A percentile compares a stretch with the other conserved stretches of the same genome.
phyloP scores from a whole-genome alignment of 169 alveolate genomes.

The Plasmodium gallinaceum region DNA sequence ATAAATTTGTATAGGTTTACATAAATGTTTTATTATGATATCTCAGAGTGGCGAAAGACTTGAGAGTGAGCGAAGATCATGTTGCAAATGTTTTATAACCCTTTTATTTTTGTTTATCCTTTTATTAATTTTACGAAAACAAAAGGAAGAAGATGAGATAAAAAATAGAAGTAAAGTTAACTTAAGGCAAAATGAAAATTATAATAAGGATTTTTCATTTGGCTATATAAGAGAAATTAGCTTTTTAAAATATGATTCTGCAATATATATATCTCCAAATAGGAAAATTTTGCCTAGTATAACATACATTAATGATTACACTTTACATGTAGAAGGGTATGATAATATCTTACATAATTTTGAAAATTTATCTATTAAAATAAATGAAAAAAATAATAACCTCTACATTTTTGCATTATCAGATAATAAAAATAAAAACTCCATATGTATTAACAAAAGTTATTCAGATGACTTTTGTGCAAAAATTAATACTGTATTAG shows the following conservation, averaged over 20 bases:
- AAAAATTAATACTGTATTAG: constrained; percentile 50
- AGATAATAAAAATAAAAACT: constrained; percentile 19
- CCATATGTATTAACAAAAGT: constrained; percentile 4
- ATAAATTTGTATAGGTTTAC: not conserved
- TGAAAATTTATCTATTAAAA: constrained; percentile 47
- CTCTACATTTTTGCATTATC: constrained; percentile 33
- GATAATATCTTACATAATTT: constrained; percentile 51
- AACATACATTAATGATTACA: constrained; percentile 21
- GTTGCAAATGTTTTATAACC: constrained; percentile 53
- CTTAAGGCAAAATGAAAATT: constrained; percentile 66
- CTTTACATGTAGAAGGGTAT: constrained; percentile 62
- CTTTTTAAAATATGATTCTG: constrained; percentile 63
- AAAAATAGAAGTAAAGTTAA: constrained; percentile 36
- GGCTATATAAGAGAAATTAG: constrained; percentile 54
- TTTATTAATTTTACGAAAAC: constrained; percentile 33
- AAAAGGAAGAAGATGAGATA: constrained; percentile 61
- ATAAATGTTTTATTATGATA: constrained; percentile 43
- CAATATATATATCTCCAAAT: constrained; percentile 71
- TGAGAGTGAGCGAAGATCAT: constrained; percentile 63
- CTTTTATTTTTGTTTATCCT: constrained; percentile 55
- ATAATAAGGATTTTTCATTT: constrained; percentile 32
- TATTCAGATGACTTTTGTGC: constrained; percentile 28
- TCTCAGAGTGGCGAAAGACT: constrained; percentile 27
- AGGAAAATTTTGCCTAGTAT: constrained; percentile 59
- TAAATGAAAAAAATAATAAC: constrained; percentile 36